A percentile compares a stretch with the other conserved stretches of the same genome.
Conservation (phyloP, 306 rosid species). For the Dryas alaskensis region DNA sequence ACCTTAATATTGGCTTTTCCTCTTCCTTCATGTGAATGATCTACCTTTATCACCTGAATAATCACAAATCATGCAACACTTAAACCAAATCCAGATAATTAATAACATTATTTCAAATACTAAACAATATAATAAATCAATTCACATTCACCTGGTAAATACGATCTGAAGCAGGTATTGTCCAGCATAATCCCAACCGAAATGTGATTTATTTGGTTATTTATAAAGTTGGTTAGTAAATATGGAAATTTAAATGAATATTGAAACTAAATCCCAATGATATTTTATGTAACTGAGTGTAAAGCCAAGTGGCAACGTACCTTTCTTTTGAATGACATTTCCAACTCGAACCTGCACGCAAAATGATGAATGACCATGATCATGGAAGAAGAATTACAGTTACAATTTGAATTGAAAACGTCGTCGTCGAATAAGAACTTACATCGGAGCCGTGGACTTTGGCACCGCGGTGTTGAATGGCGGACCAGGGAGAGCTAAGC, state of each 20-base stretch:
- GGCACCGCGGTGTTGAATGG: constrained; percentile 57
- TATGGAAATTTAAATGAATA: not conserved
- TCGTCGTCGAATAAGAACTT: constrained; percentile 14
- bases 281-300: not conserved
- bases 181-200: constrained; percentile 19
- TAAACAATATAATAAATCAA: not conserved
- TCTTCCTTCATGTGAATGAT: constrained; percentile 95
- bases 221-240: constrained; percentile 19
- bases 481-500: constrained; percentile 54
- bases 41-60: constrained; percentile 75
- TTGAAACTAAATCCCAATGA: not conserved
- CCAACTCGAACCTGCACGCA: constrained; percentile 70
- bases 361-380: not conserved
- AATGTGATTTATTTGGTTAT: not conserved
- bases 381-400: not conserved
- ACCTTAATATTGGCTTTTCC: constrained; percentile 97
- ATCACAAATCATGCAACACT: constrained; percentile 3
- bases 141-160: constrained; percentile 70
- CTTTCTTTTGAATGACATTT: constrained; percentile 71
- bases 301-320: constrained; percentile 31
- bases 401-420: not conserved
- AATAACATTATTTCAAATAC: not conserved
- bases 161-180: constrained; percentile 55
- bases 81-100: not conserved
- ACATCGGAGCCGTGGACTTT: constrained; percentile 71